Evolutionary conservation across 2,329 filamentous ascomycete species (phyloP).

Genomic region (Rugonectria rugulosa): DNA sequence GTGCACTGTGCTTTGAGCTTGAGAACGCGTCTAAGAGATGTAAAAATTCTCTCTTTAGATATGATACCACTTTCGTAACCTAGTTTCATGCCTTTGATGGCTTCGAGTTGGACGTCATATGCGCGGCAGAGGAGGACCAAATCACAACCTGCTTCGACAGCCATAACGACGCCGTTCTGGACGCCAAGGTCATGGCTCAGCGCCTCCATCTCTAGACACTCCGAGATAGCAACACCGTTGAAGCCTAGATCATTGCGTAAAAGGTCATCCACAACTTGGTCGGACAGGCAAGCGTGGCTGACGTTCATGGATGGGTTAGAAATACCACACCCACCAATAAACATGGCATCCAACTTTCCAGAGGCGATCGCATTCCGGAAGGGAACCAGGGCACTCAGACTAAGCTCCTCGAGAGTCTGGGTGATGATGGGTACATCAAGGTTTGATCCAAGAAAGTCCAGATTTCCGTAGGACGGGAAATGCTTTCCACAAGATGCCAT

Average conservation of each 20-base stretch:
- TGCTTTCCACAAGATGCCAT: constrained; percentile 93
- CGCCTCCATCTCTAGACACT: constrained; percentile 96
- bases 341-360: constrained; percentile 87
- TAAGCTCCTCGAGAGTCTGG: constrained; percentile 90
- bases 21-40: constrained; percentile 81
- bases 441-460: constrained; percentile 91
- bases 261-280: constrained; percentile 91
- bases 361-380: constrained; percentile 89
- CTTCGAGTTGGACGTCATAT: constrained; percentile 88
- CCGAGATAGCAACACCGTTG: constrained; percentile 90
- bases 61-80: constrained; percentile 93
- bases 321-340: constrained; percentile 94
- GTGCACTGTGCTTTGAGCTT: constrained; percentile 85
- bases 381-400: constrained; percentile 87
- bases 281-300: constrained; percentile 91
- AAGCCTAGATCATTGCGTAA: constrained; percentile 90
- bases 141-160: constrained; percentile 94
- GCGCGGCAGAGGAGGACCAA: constrained; percentile 87
- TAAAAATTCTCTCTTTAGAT: constrained; percentile 77
- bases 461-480: constrained; percentile 93
- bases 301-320: constrained; percentile 91
- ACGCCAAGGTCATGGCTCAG: constrained; percentile 97
- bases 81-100: constrained; percentile 86
- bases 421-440: constrained; percentile 95
- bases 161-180: constrained; percentile 95